Percentiles rank a stretch among this genome's conserved stretches.
These are phyloP conservation scores for Macrocystidia cucumis DNA, from an alignment of 1,284 basidiomycete genomes.

Conservation along the genomic window DNA sequence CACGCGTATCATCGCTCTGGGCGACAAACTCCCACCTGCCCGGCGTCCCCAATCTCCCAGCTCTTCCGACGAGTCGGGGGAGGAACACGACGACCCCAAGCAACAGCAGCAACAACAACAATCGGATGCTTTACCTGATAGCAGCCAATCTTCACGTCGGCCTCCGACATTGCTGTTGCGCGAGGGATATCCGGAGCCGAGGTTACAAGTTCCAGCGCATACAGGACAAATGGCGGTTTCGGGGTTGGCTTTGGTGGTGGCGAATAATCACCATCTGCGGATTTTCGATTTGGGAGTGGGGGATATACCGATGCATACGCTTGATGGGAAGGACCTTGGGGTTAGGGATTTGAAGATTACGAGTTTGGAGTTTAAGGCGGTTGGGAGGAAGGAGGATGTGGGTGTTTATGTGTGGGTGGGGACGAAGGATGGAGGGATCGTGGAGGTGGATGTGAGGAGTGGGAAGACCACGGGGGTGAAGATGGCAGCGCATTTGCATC, in stretches of 20 bases:
- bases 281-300: slow-evolving; percentile 51
- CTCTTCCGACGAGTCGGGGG: slow-evolving; percentile 50
- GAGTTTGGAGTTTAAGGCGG: slow-evolving; percentile 68
- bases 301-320: slow-evolving; percentile 37
- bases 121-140: slow-evolving; percentile 72
- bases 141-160: slow-evolving; percentile 73
- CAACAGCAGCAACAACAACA: slow-evolving; percentile 22
- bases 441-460: slow-evolving; percentile 70
- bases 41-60: slow-evolving; percentile 41
- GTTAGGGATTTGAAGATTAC: slow-evolving; percentile 67
- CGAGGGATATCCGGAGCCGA: slow-evolving; percentile 33
- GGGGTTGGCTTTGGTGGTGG: slow-evolving; percentile 58
- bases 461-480: slow-evolving; percentile 52
- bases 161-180: slow-evolving; percentile 51
- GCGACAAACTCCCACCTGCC: slow-evolving; percentile 60
- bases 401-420: slow-evolving; percentile 72
- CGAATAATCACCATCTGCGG: slow-evolving; percentile 52
- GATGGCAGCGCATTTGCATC: slow-evolving; percentile 52
- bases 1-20: slow-evolving; percentile 57
- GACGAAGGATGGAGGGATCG: slow-evolving; percentile 81
- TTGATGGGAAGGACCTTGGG: slow-evolving; percentile 59
- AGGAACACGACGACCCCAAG: slow-evolving; percentile 45
- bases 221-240: slow-evolving; percentile 50
- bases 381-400: slow-evolving; percentile 25
- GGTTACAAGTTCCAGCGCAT: slow-evolving; percentile 51